phyloP scores from a whole-genome alignment of 1,139 yeast genomes.

The Ogataea hybrid region DNA sequence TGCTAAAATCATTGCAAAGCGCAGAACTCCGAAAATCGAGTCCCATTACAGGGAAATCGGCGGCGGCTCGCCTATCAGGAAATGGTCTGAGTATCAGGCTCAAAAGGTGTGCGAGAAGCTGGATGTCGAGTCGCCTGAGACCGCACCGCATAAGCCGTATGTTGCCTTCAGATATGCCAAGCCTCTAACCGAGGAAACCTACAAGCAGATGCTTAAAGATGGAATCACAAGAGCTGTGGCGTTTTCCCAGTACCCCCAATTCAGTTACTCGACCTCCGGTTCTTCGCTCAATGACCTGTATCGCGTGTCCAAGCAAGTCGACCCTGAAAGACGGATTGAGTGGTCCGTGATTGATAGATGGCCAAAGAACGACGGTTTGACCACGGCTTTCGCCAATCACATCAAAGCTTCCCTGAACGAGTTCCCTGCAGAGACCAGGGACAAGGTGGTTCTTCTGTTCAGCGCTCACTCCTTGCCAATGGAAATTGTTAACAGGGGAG shows the following conservation, averaged over 20 bases:
- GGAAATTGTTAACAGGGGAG: constrained; percentile 91
- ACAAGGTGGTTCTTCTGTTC: constrained; percentile 70
- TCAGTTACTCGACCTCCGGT: constrained; percentile 90
- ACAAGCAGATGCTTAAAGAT: constrained; percentile 69
- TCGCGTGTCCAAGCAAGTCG: constrained; percentile 62
- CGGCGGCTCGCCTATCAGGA: constrained; percentile 94
- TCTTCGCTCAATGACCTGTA: constrained; percentile 84
- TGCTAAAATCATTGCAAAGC: constrained; percentile 76
- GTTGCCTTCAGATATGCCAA: constrained; percentile 94
- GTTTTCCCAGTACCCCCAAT: constrained; percentile 96
- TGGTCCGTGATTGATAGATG: constrained; percentile 96
- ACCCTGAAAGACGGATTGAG: constrained; percentile 68
- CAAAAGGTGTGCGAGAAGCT: constrained; percentile 73
- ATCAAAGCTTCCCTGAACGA: constrained; percentile 62
- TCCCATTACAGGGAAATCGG: constrained; percentile 84
- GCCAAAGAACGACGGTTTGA: constrained; percentile 84
- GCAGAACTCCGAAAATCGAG: constrained; percentile 87
- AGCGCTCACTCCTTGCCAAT: constrained; percentile 97
- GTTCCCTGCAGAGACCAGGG: constrained; percentile 56
- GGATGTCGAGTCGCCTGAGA: constrained; percentile 71
- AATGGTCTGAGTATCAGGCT: constrained; percentile 91
- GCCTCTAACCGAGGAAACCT: constrained; percentile 85
- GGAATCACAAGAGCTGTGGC: constrained; percentile 92
- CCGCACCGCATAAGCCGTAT: constrained; percentile 95
- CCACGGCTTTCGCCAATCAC: constrained; percentile 71